Base-by-base conservation (phyloP, 306 rosid genomes). In the Lathyrus sativus region DNA sequence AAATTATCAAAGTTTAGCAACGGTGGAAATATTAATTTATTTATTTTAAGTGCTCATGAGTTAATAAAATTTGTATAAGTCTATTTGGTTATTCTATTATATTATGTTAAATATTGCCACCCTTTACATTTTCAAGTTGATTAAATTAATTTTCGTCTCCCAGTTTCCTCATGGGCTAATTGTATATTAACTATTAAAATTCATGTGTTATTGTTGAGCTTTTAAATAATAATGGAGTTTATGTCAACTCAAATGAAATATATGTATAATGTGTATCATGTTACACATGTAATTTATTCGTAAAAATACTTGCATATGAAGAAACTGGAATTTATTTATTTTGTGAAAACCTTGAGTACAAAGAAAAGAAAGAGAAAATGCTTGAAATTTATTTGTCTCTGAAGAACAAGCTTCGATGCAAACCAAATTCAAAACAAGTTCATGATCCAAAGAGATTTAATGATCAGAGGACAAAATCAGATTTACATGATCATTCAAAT, bases 361-460 rank as follows among this genome's bases (percentile, higher is more conserved):
- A 68, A 10, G 10, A 13, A 22, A 62, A 65, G 22, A 57, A 31
- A 64, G 2, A 65, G 18, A 76, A 24, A 75, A 85, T 85, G 91
- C 56, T 76, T 49, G 67, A 51, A 12, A 26, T 69, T 62, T 85
- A 74, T 84, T 29, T 14, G 37, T 71, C 82, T 74, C 76, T 82
- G 62, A 82, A 64, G 71, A 86, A 72, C 61, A 80, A 80, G 7
- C 57, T 84, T 65, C 68, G 31, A 28, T 84, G 87, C 83, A 84
- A 80, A 70, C 68, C 79, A 31, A 48, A 67, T 4, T 73, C 44
- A 65, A 78, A 82, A 31, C 77, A 78, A 57, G 85, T 86, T 67
- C 78, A 74, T 80, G 85, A 81, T 55, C 85, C 89, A 41, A 68
- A 62, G 46, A 56, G 50, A 70, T 65, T 39, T 29, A 55, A 39